phyloP scores from a whole-genome alignment of 2,329 filamentous ascomycete species.

The Colletotrichum falcatum region DNA sequence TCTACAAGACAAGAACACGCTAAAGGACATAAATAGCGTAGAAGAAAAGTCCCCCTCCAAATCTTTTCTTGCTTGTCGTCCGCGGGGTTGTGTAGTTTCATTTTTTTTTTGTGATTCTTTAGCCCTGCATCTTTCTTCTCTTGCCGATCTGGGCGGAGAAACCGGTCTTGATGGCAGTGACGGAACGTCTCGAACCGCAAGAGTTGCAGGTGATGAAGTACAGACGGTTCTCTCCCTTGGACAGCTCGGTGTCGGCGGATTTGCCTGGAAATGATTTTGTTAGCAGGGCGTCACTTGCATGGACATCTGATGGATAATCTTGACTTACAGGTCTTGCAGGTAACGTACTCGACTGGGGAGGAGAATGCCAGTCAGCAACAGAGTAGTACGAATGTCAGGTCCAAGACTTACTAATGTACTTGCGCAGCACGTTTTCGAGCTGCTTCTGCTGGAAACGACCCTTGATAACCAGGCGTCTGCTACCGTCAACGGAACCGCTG shows the following conservation, averaged over 20 bases:
- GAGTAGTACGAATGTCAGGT: neutral
- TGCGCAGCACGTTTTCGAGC: conserved; percentile 95
- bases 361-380: conserved; percentile 47
- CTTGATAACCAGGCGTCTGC: conserved; percentile 95
- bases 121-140: conserved; percentile 93
- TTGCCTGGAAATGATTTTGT: conserved; percentile 56
- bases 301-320: neutral
- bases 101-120: conserved; percentile 52
- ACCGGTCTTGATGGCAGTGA: conserved; percentile 99
- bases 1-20: conserved; percentile 39
- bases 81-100: neutral
- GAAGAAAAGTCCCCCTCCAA: conserved; percentile 24
- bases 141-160: conserved; percentile 99
- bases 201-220: conserved; percentile 85
- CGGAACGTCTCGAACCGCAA: conserved; percentile 84
- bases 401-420: conserved; percentile 83
- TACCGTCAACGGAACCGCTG: conserved; percentile 93
- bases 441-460: conserved; percentile 99
- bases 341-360: conserved; percentile 89
- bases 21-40: conserved; percentile 40
- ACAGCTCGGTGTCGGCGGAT: conserved; percentile 93
- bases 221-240: conserved; percentile 98
- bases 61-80: conserved; percentile 23
- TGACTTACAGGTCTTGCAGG: conserved; percentile 91
- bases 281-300: neutral